Evolutionary conservation across 192 early-diverging fungal species (phyloP), one percentile per base, ranked within the genome.

Genomic region (Backusella sp.): DNA sequence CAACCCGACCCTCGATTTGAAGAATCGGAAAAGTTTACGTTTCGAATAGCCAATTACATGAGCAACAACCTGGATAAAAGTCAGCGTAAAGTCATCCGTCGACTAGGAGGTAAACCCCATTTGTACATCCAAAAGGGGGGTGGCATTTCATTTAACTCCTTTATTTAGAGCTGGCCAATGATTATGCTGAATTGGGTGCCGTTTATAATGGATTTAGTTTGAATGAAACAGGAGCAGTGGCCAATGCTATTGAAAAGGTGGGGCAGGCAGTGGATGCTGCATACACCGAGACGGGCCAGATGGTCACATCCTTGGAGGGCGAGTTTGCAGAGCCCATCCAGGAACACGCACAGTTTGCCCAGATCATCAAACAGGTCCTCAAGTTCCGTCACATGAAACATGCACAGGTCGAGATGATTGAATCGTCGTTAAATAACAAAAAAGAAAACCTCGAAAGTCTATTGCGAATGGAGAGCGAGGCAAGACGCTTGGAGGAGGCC

Each of bases 171-270:
- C 34, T 77, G 5, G 89, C 94, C 0, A 80, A 82, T 37, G 91
- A 93, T 72, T 94, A 95, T 77, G 86, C 94, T 23, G 96, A 98
- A 75, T 86, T 99, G 19, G 97, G 96, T 0, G 96, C 94, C 4
- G 86, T 91, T 2, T 96, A 97, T 82, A 99, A 99, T 76, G 96
- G 92, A 26, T 99, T 98, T 83, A 98, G 97, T 65, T 86, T 99
- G 41, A 91, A 92, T 75, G 96, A 99, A 73, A 77, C 70, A 39
- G 86, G 84, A 0, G 84, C 83, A 2, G 85, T 99, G n/a, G 89
- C 93, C 1, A 91, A 91, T 28, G 93, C 94, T 0, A 92, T 98
- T 75, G 98, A 99, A 78, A 89, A 91, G 71, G 85, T 96, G n/a
- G 98, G 98, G 1, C 92, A 96, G 79, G 96, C 97, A 0, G 87